Percentiles rank a stretch among this genome's conserved stretches.
Conservation (phyloP, 2,329 filamentous ascomycete species). For the Scleromitrula shiraiana region DNA sequence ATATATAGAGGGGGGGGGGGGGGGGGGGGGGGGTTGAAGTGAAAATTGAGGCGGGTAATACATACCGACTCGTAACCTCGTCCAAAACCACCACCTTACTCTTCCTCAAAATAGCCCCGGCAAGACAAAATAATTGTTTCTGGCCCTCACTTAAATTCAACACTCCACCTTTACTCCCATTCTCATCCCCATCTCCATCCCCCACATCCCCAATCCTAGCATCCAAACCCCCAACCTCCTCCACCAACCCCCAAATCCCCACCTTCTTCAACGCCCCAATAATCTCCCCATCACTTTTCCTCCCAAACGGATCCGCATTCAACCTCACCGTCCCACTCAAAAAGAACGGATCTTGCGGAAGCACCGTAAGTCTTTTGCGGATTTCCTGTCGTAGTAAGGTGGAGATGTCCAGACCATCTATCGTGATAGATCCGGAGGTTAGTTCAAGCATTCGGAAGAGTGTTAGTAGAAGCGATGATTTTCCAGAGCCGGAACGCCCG, state of each 20-base stretch:
- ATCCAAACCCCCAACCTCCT: conserved; percentile 13
- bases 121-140: conserved; percentile 41
- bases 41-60: not conserved
- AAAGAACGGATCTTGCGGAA: conserved; percentile 18
- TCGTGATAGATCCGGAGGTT: conserved; percentile 27
- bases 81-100: conserved; percentile 35
- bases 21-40: too few relatives aligned
- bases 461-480: conserved; percentile 36
- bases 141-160: conserved; percentile 58
- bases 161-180: too few relatives aligned
- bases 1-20: too few relatives aligned
- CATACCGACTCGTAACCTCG: conserved; percentile 37
- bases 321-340: conserved; percentile 39
- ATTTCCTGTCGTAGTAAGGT: not conserved
- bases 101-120: conserved; percentile 36
- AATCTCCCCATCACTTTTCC: conserved; percentile 34
- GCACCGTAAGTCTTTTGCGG: not conserved
- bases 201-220: conserved; percentile 29
- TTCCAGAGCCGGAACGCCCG: conserved; percentile 28
- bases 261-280: conserved; percentile 37
- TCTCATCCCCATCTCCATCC: too few relatives aligned
- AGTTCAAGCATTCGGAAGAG: conserved; percentile 41
- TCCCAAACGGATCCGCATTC: conserved; percentile 38
- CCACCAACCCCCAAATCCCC: conserved; percentile 17
- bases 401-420: not conserved